These are phyloP conservation scores for Nannizzia gypsea DNA, from an alignment of 2,329 filamentous ascomycete genomes.

Conservation along the genomic window DNA sequence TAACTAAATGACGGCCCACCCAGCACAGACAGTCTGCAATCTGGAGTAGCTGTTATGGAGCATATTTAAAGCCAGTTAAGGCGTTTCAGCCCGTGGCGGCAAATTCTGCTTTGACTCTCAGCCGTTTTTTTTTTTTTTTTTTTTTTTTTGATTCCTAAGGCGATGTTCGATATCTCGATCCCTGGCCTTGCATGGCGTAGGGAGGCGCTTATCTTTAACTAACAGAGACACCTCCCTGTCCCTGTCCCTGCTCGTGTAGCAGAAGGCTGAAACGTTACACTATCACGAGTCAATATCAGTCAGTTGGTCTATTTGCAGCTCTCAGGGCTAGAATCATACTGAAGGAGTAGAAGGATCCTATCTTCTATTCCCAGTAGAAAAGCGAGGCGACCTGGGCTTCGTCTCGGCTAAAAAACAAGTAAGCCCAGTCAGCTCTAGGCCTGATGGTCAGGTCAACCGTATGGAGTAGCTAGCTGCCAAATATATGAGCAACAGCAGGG, in stretches of 20 bases:
- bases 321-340: neutral
- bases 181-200: neutral
- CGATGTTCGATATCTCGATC: neutral
- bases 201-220: neutral
- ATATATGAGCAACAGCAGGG: too few species aligned
- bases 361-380: neutral
- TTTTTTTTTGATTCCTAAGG: neutral
- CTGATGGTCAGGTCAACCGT: neutral
- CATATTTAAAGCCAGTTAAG: too few species aligned
- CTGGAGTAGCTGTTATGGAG: neutral
- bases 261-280: neutral
- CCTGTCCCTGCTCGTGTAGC: neutral
- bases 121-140: neutral
- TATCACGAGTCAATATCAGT: neutral
- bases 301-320: neutral
- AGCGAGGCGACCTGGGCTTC: neutral
- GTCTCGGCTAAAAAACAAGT: neutral
- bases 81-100: neutral
- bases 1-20: neutral
- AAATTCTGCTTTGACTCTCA: neutral
- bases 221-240: neutral
- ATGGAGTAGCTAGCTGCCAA: too few species aligned
- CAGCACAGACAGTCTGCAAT: neutral
- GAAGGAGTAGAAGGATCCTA: neutral
- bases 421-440: neutral